phyloP scores from a whole-genome alignment of 306 rosid genomes.

The Prunus armeniaca region DNA sequence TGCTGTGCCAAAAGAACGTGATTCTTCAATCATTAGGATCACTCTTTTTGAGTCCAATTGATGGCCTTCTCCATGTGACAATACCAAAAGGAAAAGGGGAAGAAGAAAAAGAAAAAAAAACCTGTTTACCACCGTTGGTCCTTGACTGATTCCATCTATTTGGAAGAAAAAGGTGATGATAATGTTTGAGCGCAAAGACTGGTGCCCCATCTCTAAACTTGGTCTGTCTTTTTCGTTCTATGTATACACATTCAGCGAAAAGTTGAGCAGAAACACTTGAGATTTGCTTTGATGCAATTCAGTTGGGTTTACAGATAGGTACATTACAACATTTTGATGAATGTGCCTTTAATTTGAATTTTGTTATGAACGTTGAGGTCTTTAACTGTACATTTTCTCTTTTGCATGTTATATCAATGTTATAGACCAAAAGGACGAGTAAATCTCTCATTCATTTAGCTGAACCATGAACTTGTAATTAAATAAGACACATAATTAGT shows the following conservation, averaged over 20 bases:
- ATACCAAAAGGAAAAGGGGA: slow-evolving; percentile 2
- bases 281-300: neutral
- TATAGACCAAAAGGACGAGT: too few species aligned
- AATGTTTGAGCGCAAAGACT: neutral
- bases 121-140: neutral
- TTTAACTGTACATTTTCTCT: too few species aligned
- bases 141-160: slow-evolving; percentile 4
- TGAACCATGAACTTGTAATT: too few species aligned
- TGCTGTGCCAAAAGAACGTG: slow-evolving; percentile 21
- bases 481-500: too few species aligned
- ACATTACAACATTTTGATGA: neutral
- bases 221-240: neutral
- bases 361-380: neutral
- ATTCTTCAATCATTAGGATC: slow-evolving; percentile 28
- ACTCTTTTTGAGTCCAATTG: neutral
- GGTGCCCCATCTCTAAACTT: neutral
- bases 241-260: neutral
- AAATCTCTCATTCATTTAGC: too few species aligned
- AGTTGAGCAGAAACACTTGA: neutral
- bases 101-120: neutral
- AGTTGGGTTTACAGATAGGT: neutral
- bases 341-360: neutral
- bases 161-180: neutral
- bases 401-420: too few species aligned
- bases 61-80: slow-evolving; percentile 20